phyloP scores from a whole-genome alignment of 495 filamentous ascomycete genomes.

The Neurospora discreta region DNA sequence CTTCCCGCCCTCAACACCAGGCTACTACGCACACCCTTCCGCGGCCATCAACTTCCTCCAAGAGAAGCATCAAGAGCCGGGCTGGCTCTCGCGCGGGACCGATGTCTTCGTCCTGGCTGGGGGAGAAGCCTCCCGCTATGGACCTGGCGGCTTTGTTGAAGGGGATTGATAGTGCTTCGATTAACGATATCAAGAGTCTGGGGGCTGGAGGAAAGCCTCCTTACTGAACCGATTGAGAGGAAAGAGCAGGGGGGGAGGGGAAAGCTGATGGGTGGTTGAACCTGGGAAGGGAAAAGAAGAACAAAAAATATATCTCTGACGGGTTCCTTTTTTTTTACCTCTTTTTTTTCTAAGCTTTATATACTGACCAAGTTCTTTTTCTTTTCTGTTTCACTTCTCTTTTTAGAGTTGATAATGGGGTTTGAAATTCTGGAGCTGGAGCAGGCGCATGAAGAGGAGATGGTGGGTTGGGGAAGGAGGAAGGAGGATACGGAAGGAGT shows the following conservation, averaged over 20 bases:
- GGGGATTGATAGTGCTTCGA: conserved; percentile 34
- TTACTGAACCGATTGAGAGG: conserved; percentile 17
- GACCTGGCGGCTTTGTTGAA: conserved; percentile 35
- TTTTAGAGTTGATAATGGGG: background rate
- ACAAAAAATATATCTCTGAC: no score
- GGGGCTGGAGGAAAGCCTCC: conserved; percentile 23
- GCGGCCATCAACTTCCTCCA: conserved; percentile 16
- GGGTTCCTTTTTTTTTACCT: background rate
- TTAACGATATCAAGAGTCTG: conserved; percentile 21
- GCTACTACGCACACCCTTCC: conserved; percentile 10
- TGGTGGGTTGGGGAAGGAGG: background rate
- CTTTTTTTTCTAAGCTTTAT: background rate
- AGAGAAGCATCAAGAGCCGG: conserved; percentile 29
- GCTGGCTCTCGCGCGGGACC: conserved; percentile 19
- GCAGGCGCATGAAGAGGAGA: background rate
- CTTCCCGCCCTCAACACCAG: background rate
- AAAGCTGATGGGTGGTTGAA: no score
- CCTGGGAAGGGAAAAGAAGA: no score
- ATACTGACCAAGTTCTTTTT: background rate
- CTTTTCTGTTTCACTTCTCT: background rate
- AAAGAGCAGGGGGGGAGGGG: no score
- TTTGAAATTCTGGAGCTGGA: background rate
- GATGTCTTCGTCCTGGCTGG: conserved; percentile 22
- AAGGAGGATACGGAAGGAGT: background rate
- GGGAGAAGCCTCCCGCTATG: conserved; percentile 23